Base-by-base conservation (phyloP, 2,329 filamentous ascomycete genomes). In the Talaromyces sp. region DNA sequence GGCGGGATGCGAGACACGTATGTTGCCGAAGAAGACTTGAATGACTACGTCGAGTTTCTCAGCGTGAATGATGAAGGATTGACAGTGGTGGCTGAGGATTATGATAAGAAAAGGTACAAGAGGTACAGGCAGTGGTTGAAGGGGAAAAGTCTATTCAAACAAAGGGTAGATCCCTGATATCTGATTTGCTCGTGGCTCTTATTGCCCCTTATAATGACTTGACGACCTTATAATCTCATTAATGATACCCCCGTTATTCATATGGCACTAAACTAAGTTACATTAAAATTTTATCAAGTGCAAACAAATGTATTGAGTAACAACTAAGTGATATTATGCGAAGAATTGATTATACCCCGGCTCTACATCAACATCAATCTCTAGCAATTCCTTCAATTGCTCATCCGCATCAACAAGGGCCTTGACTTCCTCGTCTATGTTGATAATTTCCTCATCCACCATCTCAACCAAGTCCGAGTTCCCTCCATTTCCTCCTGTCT, bases 91-190 rank as follows among this genome's bases (percentile, higher is more conserved):
- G 89, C 93, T 52, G 93, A 96, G 73, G 95, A 98, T 76, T 85
- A 88, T 54, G 85, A 86, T 47, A 98, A 96, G 85, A 97, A 98
- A 84, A 84, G 95, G 70, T 99, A 99, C 78, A 98, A 97, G 80
- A 91, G 93, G 10, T 99, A 99, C 79, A 83, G 89, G 72, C 96
- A 97, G 79, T 99, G 95, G 94, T 82, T 99, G 73, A 86, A 89
- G 68, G 94, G 94, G 19, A 98, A 97, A 82, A 97, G 92, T 72
- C 85, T 98, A 72, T 98, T 98, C 77, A 98, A 98, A 79, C 93
- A 97, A 83, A 87, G 89, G 54, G 82, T 84, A 69, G 82, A 84
- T 45, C 13, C 56, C 2, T 59, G 56, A 59, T 59, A 22, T 7
- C 27, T 31, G 8, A 13, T 13, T 13, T 31, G 4, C 27, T 31